Conservation (phyloP, 805 yeast species). For the Lipomyces orientalis region DNA sequence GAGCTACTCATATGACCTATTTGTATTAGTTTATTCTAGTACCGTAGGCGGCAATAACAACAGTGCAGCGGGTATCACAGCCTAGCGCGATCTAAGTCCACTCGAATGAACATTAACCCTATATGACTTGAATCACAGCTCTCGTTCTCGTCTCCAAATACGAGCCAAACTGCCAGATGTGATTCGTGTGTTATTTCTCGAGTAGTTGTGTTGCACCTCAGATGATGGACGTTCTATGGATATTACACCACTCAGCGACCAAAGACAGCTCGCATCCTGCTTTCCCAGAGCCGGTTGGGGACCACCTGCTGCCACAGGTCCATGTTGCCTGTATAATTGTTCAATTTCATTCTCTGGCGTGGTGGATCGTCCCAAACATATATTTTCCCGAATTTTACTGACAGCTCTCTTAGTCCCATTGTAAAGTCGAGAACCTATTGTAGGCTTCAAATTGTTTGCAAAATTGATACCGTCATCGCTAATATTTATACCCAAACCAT, state of each 20-base stretch:
- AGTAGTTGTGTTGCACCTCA: neutral
- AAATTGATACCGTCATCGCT: neutral
- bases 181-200: neutral
- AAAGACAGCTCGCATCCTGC: neutral
- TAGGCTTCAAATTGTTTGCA: neutral
- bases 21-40: neutral
- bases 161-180: neutral
- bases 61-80: neutral
- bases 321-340: neutral
- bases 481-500: neutral
- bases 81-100: neutral
- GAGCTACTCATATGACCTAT: neutral
- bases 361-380: neutral
- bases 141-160: neutral
- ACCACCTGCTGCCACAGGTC: neutral
- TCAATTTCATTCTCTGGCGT: neutral
- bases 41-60: neutral
- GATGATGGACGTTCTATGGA: neutral
- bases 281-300: neutral
- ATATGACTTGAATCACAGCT: neutral
- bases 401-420: neutral
- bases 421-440: neutral
- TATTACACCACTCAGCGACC: neutral
- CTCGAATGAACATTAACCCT: neutral
- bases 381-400: neutral